phyloP scores from a whole-genome alignment of 1,139 yeast genomes.

The Hansenula lynferdii region DNA sequence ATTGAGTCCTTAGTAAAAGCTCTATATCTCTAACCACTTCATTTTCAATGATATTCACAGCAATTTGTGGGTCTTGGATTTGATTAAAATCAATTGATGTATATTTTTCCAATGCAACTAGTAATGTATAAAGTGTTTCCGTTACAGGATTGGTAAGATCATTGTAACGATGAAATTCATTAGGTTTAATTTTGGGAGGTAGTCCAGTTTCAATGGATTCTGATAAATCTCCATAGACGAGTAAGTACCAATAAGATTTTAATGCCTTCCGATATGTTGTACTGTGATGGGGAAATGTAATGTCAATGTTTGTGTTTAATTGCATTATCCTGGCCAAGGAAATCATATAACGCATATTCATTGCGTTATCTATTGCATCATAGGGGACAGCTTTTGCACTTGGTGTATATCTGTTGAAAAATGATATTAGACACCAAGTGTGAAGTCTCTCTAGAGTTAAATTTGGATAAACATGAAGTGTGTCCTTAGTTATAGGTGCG shows the following conservation, averaged over 20 bases:
- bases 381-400: neutral
- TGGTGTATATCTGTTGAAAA: neutral
- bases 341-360: neutral
- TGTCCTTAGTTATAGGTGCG: neutral
- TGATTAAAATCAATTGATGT: neutral
- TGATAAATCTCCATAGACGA: neutral
- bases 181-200: neutral
- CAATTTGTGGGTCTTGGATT: neutral
- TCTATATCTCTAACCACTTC: neutral
- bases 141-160: neutral
- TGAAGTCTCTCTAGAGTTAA: neutral
- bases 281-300: neutral
- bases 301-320: constrained; percentile 1
- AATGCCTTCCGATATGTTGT: neutral
- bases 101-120: neutral
- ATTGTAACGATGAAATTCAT: neutral
- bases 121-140: neutral
- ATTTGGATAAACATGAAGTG: neutral
- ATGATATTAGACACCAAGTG: neutral
- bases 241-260: constrained; percentile 1
- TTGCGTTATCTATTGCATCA: neutral
- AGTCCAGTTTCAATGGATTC: constrained; percentile 2
- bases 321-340: neutral
- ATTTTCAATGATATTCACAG: neutral
- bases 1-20: neutral